phyloP scores from a whole-genome alignment of 495 filamentous ascomycete species.

The Podospora pseudocomata region DNA sequence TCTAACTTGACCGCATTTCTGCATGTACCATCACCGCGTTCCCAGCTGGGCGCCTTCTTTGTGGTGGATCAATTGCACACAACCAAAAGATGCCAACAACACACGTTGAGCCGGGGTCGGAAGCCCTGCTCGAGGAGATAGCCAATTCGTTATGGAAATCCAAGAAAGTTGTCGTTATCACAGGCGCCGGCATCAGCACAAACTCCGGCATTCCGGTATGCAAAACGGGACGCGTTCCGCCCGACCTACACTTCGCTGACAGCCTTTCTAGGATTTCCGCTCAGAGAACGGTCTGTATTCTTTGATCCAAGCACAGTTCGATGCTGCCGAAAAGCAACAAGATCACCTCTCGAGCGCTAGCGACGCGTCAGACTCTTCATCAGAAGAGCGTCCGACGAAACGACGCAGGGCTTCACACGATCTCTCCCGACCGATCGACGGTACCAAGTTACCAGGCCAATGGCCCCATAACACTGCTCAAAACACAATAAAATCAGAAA shows the following conservation, averaged over 20 bases:
- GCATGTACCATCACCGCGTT: background rate
- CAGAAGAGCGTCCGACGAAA: conserved; percentile 41
- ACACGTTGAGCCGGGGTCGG: conserved; percentile 48
- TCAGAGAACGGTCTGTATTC: conserved; percentile 68
- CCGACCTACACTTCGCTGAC: conserved; percentile 23
- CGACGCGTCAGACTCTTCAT: conserved; percentile 17
- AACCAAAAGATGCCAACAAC: conserved; percentile 50
- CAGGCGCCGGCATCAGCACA: conserved; percentile 68
- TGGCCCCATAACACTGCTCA: background rate
- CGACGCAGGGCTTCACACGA: conserved; percentile 36
- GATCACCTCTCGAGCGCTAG: conserved; percentile 1
- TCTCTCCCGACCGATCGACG: conserved; percentile 10
- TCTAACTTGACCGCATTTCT: conserved; percentile 5
- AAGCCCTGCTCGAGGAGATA: conserved; percentile 55
- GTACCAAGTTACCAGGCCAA: background rate
- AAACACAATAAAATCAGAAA: background rate
- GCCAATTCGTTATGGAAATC: conserved; percentile 58
- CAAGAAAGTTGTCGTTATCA: conserved; percentile 62
- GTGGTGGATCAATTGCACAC: conserved; percentile 5
- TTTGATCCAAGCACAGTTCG: conserved; percentile 62
- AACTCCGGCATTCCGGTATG: conserved; percentile 69
- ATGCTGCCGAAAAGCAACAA: conserved; percentile 37
- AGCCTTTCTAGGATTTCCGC: conserved; percentile 58
- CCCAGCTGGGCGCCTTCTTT: background rate
- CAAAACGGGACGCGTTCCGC: conserved; percentile 17